Evolutionary conservation across 2,329 filamentous ascomycete species (phyloP).

Genomic region (Chrysoporthe puriensis): DNA sequence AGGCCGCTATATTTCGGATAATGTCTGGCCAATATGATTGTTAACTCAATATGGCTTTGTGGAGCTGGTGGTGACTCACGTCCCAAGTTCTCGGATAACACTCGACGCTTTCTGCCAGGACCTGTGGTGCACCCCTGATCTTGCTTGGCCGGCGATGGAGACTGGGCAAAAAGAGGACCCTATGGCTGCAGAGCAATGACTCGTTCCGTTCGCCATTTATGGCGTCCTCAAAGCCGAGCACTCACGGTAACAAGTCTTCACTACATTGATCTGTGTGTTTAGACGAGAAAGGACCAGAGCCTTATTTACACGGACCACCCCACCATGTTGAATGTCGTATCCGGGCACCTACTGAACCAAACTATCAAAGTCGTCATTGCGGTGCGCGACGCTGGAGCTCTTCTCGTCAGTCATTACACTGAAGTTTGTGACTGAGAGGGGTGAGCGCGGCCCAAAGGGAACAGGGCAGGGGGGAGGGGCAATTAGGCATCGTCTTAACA

Average conservation of each 20-base stretch:
- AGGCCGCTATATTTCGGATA: not conserved
- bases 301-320: constrained; percentile 20
- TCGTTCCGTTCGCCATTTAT: no score
- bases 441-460: constrained; percentile 15
- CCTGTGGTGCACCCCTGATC: no score
- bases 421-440: constrained; percentile 15
- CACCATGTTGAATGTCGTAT: constrained; percentile 1
- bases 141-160: no score
- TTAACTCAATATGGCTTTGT: not conserved
- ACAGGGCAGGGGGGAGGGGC: not conserved
- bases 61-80: not conserved
- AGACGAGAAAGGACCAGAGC: constrained; percentile 1
- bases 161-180: no score
- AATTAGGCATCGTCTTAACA: constrained; percentile 21
- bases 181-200: no score
- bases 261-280: no score
- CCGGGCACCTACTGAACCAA: constrained; percentile 4
- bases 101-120: no score
- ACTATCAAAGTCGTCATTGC: constrained; percentile 18
- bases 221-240: no score
- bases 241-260: no score
- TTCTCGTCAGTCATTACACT: constrained; percentile 19
- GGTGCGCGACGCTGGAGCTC: constrained; percentile 14
- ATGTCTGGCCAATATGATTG: not conserved
- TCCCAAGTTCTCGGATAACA: not conserved